A percentile compares a stretch with the other conserved stretches of the same genome.
Conservation (phyloP, 1,284 basidiomycete genomes). For the Ceratobasidium sp. region DNA sequence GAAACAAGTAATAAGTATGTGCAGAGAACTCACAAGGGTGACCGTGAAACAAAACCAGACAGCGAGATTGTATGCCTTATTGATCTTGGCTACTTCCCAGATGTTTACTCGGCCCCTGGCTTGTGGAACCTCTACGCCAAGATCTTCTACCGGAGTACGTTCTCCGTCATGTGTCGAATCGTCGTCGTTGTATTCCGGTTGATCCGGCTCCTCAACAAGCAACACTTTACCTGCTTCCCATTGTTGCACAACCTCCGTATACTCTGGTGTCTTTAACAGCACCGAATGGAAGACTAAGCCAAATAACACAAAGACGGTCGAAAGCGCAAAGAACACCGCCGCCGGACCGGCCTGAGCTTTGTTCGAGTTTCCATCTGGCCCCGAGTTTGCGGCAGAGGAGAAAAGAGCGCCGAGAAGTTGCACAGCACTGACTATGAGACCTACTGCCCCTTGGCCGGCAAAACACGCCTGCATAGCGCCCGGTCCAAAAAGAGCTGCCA, state of each 20-base stretch:
- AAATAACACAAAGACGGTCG: constrained; percentile 32
- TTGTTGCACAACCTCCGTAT: constrained; percentile 22
- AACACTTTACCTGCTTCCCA: constrained; percentile 42
- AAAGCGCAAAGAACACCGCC: constrained; percentile 35
- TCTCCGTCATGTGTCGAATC: constrained; percentile 43
- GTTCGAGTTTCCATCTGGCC: constrained; percentile 49
- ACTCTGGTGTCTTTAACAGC: constrained; percentile 30
- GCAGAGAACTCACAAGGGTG: constrained; percentile 46
- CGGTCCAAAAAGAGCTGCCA: constrained; percentile 35
- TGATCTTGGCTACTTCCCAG: constrained; percentile 49
- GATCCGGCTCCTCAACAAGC: constrained; percentile 18
- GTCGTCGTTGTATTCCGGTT: constrained; percentile 30
- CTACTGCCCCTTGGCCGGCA: constrained; percentile 27
- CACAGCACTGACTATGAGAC: constrained; percentile 36
- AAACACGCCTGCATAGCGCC: constrained; percentile 35
- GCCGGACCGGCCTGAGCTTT: constrained; percentile 58
- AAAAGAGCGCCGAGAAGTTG: constrained; percentile 20
- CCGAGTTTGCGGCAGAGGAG: constrained; percentile 48
- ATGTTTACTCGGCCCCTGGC: constrained; percentile 52
- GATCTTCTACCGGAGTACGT: constrained; percentile 43
- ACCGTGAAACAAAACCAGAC: constrained; percentile 57
- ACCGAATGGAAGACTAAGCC: constrained; percentile 33
- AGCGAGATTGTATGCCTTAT: constrained; percentile 53
- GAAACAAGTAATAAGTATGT: background rate
- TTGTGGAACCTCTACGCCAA: constrained; percentile 47